Evolutionary conservation across 805 yeast species (phyloP).

Genomic region (Spathaspora boniae): DNA sequence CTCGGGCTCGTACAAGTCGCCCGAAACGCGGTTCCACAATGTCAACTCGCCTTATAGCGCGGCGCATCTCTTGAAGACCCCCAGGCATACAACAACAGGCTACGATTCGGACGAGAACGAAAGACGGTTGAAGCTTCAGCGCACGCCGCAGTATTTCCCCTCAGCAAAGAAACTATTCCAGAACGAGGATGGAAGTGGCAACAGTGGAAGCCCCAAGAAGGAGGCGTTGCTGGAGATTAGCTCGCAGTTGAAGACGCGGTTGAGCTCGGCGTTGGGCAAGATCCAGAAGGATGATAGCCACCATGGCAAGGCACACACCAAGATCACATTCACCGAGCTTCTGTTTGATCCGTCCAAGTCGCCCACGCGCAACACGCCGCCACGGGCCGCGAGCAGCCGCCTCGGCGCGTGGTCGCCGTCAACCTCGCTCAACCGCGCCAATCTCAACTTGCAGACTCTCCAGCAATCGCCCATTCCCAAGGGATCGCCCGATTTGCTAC

Average conservation of each 20-base stretch:
- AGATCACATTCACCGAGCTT: slow-evolving; percentile 30
- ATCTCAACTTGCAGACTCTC: slow-evolving; percentile 35
- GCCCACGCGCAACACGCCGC: slow-evolving; percentile 21
- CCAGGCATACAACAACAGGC: slow-evolving; percentile 27
- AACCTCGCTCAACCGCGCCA: slow-evolving; percentile 24
- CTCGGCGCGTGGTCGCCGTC: slow-evolving; percentile 18
- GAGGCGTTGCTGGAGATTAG: slow-evolving; percentile 39
- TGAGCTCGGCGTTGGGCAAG: slow-evolving; percentile 40
- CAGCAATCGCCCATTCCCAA: slow-evolving; percentile 30
- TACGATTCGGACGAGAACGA: slow-evolving; percentile 27
- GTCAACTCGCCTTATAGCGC: slow-evolving; percentile 27
- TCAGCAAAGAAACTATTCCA: slow-evolving; percentile 36
- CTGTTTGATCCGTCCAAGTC: slow-evolving; percentile 21
- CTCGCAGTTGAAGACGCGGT: slow-evolving; percentile 31
- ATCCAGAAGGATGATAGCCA: slow-evolving; percentile 25
- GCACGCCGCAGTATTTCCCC: slow-evolving; percentile 39
- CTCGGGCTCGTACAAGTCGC: slow-evolving; percentile 29
- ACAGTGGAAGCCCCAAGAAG: slow-evolving; percentile 12
- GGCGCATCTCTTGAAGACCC: slow-evolving; percentile 27
- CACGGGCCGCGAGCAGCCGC: too few relatives aligned
- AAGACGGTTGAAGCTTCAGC: slow-evolving; percentile 25
- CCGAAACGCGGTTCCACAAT: slow-evolving; percentile 27
- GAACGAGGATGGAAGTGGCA: slow-evolving; percentile 18
- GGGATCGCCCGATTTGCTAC: neutral
- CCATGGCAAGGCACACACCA: slow-evolving; percentile 16